These are phyloP conservation scores for Starmerella gropengiesseri DNA, from an alignment of 805 yeast species.

Conservation along the genomic window DNA sequence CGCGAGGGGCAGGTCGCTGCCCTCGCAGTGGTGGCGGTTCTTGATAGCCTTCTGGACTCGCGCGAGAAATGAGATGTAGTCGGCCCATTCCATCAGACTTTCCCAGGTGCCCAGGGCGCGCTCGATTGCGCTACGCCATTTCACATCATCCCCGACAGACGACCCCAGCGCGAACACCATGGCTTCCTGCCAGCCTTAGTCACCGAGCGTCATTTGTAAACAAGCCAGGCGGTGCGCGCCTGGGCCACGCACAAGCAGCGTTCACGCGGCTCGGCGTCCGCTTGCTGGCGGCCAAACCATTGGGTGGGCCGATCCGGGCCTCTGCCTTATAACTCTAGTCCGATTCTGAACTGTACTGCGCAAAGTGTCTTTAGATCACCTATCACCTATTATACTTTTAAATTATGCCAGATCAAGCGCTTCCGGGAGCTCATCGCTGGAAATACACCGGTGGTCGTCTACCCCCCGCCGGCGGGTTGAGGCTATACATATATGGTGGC, in stretches of 20 bases:
- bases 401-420: too few species aligned
- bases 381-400: too few species aligned
- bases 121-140: slow-evolving; percentile 41
- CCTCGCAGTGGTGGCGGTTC: slow-evolving; percentile 23
- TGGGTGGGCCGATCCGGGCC: too few species aligned
- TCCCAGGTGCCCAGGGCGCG: slow-evolving; percentile 68
- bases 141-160: slow-evolving; percentile 21
- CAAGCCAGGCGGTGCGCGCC: background rate
- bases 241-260: too few species aligned
- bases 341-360: too few species aligned
- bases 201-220: slow-evolving; percentile 1
- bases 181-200: slow-evolving; percentile 5
- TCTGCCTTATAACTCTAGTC: too few species aligned
- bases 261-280: too few species aligned
- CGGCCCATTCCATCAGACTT: slow-evolving; percentile 92
- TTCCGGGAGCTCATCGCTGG: slow-evolving; percentile 53
- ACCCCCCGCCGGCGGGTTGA: slow-evolving; percentile 22
- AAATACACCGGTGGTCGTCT: slow-evolving; percentile 17
- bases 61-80: slow-evolving; percentile 80
- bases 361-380: too few species aligned
- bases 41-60: slow-evolving; percentile 64
- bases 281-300: too few species aligned
- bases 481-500: slow-evolving; percentile 19
- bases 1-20: slow-evolving; percentile 48
- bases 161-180: slow-evolving; percentile 20